A percentile compares a stretch with the other conserved stretches of the same genome.
These are phyloP conservation scores for Candida taoyuanica DNA, from an alignment of 805 yeast species.

Conservation along the genomic window DNA sequence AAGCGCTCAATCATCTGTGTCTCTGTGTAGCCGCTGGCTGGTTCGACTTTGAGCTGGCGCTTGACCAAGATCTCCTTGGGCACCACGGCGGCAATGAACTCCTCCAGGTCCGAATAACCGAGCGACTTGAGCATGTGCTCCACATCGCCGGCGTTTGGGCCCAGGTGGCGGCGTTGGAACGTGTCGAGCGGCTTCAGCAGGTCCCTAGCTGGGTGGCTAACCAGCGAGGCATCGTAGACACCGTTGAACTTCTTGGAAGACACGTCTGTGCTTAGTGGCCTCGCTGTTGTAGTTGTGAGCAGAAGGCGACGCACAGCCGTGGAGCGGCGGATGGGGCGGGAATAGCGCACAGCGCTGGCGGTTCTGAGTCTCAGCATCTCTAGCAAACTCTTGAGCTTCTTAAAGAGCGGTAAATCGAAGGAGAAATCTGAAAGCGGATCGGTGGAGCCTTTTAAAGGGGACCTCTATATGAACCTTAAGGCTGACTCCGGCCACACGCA, in stretches of 20 bases:
- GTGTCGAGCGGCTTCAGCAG: constrained; percentile 56
- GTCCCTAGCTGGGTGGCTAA: constrained; percentile 9
- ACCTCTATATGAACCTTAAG: too few relatives aligned
- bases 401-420: neutral
- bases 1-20: constrained; percentile 71
- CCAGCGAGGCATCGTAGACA: constrained; percentile 41
- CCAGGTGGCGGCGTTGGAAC: constrained; percentile 87
- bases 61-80: constrained; percentile 72
- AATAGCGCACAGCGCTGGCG: constrained; percentile 2
- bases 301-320: neutral
- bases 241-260: constrained; percentile 47
- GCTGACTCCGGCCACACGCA: too few relatives aligned
- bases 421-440: neutral
- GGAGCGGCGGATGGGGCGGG: neutral
- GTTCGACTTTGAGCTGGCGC: constrained; percentile 63
- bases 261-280: constrained; percentile 40
- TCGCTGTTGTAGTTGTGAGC: neutral
- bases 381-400: neutral
- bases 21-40: constrained; percentile 74
- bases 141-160: constrained; percentile 66
- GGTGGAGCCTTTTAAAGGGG: too few relatives aligned
- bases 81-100: constrained; percentile 66
- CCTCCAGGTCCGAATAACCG: constrained; percentile 62
- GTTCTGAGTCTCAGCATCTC: constrained; percentile 7
- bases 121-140: constrained; percentile 58